Percentiles rank a stretch among this genome's conserved stretches.
Evolutionary conservation across 2,329 filamentous ascomycete genomes (phyloP).

Genomic region (Cordyceps militaris): DNA sequence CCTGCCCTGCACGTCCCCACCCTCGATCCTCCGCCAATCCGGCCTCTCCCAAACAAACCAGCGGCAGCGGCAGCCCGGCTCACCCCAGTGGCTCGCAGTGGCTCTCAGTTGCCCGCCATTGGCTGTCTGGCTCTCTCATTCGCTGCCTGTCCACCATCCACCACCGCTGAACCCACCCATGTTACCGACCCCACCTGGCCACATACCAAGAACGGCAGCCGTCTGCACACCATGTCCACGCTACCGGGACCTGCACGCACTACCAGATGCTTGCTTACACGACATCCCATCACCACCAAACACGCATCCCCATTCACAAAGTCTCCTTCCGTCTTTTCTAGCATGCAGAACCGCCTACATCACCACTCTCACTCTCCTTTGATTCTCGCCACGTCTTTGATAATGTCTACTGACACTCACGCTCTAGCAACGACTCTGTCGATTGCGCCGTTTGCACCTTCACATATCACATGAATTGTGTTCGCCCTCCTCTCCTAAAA

Average conservation of each 20-base stretch:
- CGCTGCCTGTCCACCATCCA: background rate
- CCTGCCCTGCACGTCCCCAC: slow-evolving; percentile 6
- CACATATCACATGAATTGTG: slow-evolving; percentile 98
- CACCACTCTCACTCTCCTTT: background rate
- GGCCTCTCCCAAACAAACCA: slow-evolving; percentile 8
- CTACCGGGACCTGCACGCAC: slow-evolving; percentile 1
- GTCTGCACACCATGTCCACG: background rate
- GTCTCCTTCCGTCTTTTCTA: too few relatives aligned
- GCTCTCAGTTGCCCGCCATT: background rate
- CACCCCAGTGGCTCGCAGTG: background rate
- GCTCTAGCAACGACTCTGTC: slow-evolving; percentile 76
- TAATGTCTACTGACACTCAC: slow-evolving; percentile 19
- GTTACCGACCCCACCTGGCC: slow-evolving; percentile 1
- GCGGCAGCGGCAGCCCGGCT: background rate
- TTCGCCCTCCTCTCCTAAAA: slow-evolving; percentile 83
- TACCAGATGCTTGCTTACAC: slow-evolving; percentile 12
- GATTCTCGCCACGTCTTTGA: background rate
- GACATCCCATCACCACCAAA: background rate
- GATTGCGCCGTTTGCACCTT: slow-evolving; percentile 92
- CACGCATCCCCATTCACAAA: background rate
- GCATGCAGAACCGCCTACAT: too few relatives aligned
- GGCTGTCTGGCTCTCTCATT: background rate
- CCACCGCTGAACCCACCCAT: slow-evolving; percentile 3
- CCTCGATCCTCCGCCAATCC: slow-evolving; percentile 6
- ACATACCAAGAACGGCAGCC: slow-evolving; percentile 11